A percentile compares a stretch with the other conserved stretches of the same genome.
Evolutionary conservation across 2,329 filamentous ascomycete genomes (phyloP).

Genomic region (Diaporthe ampelina): DNA sequence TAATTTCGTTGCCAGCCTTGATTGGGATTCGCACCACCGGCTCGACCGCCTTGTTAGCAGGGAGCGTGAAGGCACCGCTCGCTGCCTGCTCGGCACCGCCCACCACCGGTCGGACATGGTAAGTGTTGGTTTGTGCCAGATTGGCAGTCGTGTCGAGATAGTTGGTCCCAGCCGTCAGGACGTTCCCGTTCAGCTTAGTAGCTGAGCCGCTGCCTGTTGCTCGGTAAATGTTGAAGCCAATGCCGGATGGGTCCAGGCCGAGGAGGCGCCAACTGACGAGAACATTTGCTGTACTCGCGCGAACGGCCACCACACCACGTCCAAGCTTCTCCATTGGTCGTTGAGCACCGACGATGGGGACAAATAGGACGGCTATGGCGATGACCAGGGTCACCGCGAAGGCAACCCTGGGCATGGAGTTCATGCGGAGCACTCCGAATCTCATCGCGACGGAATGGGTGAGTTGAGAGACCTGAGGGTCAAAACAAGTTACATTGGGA

Average conservation of each 20-base stretch:
- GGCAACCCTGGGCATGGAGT: background rate
- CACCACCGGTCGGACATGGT: background rate
- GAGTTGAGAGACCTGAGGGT: background rate
- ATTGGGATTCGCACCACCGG: background rate
- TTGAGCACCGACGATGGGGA: background rate
- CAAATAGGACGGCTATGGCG: background rate
- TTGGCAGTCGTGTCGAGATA: background rate
- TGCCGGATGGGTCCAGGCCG: background rate
- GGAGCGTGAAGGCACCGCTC: background rate
- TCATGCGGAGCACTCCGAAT: background rate
- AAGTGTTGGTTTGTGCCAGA: background rate
- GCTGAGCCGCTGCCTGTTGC: background rate
- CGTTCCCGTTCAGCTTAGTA: background rate
- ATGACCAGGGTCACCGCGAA: background rate
- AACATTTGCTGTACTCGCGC: background rate
- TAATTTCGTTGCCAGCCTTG: background rate
- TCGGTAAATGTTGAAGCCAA: slow-evolving; percentile 2
- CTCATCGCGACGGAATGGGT: background rate
- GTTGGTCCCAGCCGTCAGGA: background rate
- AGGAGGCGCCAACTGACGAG: slow-evolving; percentile 14
- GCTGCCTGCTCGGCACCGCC: background rate
- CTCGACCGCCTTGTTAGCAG: background rate
- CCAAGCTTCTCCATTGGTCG: background rate
- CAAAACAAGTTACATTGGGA: too few relatives aligned
- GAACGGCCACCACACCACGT: background rate